phyloP scores from a whole-genome alignment of 169 alveolate species.

The Plasmodium cynomolgi region DNA sequence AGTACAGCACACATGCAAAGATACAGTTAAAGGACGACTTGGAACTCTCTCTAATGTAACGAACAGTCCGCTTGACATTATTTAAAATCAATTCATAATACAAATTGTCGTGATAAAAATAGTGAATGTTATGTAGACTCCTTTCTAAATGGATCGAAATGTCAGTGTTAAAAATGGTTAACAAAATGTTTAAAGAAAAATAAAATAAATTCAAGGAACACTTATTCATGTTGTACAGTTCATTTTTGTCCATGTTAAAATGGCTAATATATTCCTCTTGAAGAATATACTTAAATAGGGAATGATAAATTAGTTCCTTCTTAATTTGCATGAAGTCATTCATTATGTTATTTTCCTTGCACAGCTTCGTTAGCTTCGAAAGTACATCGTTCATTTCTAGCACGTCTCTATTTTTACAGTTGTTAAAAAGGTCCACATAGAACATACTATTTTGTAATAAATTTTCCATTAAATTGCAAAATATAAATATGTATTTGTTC shows the following conservation, averaged over 20 bases:
- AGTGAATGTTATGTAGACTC: constrained; percentile 8
- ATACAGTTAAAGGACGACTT: constrained; percentile 64
- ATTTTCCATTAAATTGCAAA: constrained; percentile 68
- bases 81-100: constrained; percentile 40
- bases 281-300: constrained; percentile 32
- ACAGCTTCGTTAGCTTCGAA: constrained; percentile 14
- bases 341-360: constrained; percentile 55
- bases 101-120: constrained; percentile 26
- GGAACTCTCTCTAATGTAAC: constrained; percentile 1
- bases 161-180: constrained; percentile 55
- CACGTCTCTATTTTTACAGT: constrained; percentile 20
- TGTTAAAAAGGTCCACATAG: constrained; percentile 30
- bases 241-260: background rate
- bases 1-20: constrained; percentile 31
- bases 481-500: constrained; percentile 35
- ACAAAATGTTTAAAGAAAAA: constrained; percentile 46
- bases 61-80: constrained; percentile 22
- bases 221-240: constrained; percentile 54
- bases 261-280: constrained; percentile 26
- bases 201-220: constrained; percentile 57
- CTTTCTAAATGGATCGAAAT: constrained; percentile 62
- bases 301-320: constrained; percentile 24
- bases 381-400: constrained; percentile 11
- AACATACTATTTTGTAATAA: constrained; percentile 58
- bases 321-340: constrained; percentile 11